phyloP scores from a whole-genome alignment of 139 green algal genomes.

The Tetradesmus obliquus region DNA sequence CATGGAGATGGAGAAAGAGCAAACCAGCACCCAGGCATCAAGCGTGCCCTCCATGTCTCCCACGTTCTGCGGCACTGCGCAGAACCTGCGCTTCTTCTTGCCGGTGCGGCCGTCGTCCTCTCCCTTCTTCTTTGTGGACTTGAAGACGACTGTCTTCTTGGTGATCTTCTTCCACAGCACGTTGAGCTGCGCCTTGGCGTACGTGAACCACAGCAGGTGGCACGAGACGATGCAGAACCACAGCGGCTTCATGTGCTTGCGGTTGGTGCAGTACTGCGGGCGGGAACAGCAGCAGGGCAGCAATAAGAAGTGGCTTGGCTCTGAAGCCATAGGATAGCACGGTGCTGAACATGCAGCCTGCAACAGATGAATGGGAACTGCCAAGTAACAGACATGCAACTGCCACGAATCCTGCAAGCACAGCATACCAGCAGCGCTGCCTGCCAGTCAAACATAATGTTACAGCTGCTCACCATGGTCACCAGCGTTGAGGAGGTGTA shows the following conservation, averaged over 20 bases:
- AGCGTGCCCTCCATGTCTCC: constrained; percentile 53
- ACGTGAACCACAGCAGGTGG: constrained; percentile 58
- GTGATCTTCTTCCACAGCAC: constrained; percentile 50
- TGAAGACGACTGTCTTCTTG: constrained; percentile 49
- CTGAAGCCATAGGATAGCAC: too few species aligned
- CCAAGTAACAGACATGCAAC: too few species aligned
- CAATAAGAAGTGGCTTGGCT: background rate
- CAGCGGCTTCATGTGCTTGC: constrained; percentile 53
- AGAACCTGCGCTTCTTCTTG: constrained; percentile 44
- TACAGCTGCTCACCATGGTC: constrained; percentile 20
- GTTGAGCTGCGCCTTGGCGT: constrained; percentile 50
- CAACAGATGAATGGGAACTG: background rate
- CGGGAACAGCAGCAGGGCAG: background rate
- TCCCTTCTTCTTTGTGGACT: constrained; percentile 59
- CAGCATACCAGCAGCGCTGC: background rate
- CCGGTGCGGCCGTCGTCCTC: constrained; percentile 43
- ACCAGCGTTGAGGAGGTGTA: constrained; percentile 48
- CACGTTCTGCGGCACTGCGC: constrained; percentile 35
- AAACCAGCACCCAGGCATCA: constrained; percentile 48
- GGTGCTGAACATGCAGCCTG: background rate
- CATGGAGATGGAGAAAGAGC: constrained; percentile 49
- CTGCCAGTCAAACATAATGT: background rate
- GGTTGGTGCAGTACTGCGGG: constrained; percentile 52
- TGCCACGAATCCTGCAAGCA: background rate
- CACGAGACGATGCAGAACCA: constrained; percentile 58